Evolutionary conservation across 768 basidiomycete species (phyloP), one percentile per base, ranked within the genome.

Genomic region (Podaxis mareebaensis): DNA sequence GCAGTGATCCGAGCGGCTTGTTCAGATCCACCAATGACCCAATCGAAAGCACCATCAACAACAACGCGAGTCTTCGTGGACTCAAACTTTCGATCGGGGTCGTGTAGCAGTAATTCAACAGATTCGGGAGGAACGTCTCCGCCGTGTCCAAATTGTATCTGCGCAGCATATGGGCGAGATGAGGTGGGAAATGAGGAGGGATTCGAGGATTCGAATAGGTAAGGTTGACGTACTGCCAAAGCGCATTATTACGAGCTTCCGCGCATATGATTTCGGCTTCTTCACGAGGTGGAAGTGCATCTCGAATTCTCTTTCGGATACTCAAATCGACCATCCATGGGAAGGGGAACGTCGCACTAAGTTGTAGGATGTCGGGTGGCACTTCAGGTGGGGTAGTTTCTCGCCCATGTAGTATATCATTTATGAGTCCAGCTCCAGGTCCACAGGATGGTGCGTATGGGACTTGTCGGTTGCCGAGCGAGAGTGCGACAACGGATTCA

Each of bases 21-120:
- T 77, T 81, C 10, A 89, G 79, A 74, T 90, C 89, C 42, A 90
- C 88, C 15, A 88, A 78, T 17, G 85, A 85, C 24, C 89, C 90
- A 53, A 91, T 87, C 28, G 90, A 86, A 63, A 91, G 82, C 68
- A 90, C 82, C 81, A 91, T 89, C 65, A 89, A 78, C 39, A 90
- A 77, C 12, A 91, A 78, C 3, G 89, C 86, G 5, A 91, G 79
- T 46, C 88, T 79, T 67, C 90, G 79, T 48, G 90, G 88, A 66
- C 85, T 84, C 58, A 90, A 77, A 53, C 84, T 81, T 69, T 85
- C 79, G 46, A 88, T 79, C 40, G 82, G 79, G 4, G 83, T 84
- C 38, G 80, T 80, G 72, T 90, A 91, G 65, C 87, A 85, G 71
- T 89, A 87, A 68, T 87, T 84, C 3, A 90, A 73, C 48, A 90